Conservation (phyloP, 148 eudicot genomes). For the Simmondsia chinensis region DNA sequence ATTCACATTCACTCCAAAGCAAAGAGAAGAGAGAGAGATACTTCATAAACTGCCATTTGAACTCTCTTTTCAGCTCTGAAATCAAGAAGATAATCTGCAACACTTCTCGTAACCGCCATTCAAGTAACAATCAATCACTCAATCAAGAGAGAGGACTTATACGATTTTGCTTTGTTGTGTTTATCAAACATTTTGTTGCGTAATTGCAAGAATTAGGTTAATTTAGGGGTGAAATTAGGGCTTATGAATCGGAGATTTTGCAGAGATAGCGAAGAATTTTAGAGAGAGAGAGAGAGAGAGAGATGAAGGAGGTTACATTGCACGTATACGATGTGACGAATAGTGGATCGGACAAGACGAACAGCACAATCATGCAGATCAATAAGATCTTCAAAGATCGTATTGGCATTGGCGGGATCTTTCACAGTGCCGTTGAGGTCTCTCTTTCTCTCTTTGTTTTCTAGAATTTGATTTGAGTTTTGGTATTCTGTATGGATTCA, state of each 20-base stretch:
- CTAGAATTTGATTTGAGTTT: not conserved
- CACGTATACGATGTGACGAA: conserved; percentile 83
- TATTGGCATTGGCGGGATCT: conserved; percentile 84
- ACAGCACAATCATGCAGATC: conserved; percentile 74
- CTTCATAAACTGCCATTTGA: too few species aligned
- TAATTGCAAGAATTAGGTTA: not conserved
- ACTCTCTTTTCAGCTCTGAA: too few species aligned
- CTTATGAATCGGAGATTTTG: conserved; percentile 6
- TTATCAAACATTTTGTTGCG: too few species aligned
- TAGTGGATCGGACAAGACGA: conserved; percentile 76
- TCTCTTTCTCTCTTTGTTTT: not conserved
- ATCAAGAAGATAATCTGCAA: too few species aligned
- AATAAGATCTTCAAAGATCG: conserved; percentile 91
- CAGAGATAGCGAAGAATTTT: not conserved
- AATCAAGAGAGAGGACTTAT: too few species aligned
- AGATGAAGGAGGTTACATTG: conserved; percentile 59
- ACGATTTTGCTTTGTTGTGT: too few species aligned
- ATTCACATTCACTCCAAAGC: too few species aligned
- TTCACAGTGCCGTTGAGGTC: conserved; percentile 90
- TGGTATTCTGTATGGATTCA: not conserved
- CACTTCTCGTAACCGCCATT: too few species aligned
- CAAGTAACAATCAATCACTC: too few species aligned
- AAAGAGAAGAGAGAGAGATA: too few species aligned
- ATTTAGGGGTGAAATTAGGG: not conserved
- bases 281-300: conserved; percentile 1